These are phyloP conservation scores for Sanguinoderma infundibulare DNA, from an alignment of 1,284 basidiomycete species.

Conservation along the genomic window DNA sequence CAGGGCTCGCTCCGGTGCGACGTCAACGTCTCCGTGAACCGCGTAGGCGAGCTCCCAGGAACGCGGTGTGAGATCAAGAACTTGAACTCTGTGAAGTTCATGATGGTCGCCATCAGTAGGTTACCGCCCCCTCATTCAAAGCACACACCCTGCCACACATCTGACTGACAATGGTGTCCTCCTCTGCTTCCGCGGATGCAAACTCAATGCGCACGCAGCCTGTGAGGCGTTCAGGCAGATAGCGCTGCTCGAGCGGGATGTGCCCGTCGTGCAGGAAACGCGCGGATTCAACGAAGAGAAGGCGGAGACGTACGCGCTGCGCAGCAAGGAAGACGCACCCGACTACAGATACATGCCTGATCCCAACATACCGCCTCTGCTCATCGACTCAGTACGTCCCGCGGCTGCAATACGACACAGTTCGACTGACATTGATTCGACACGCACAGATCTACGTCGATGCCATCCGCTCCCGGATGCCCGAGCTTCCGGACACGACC, in stretches of 20 bases:
- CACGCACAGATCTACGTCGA: constrained; percentile 61
- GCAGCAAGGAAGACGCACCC: constrained; percentile 92
- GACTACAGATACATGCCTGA: constrained; percentile 99
- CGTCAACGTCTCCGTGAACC: constrained; percentile 92
- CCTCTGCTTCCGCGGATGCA: neutral
- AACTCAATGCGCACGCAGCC: constrained; percentile 37
- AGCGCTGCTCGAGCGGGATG: constrained; percentile 53
- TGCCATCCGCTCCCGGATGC: constrained; percentile 60
- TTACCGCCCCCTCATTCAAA: constrained; percentile 23
- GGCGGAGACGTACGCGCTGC: constrained; percentile 81
- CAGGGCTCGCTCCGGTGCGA: constrained; percentile 95
- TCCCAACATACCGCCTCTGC: constrained; percentile 84
- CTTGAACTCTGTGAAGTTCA: constrained; percentile 89
- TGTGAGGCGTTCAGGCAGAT: constrained; percentile 80
- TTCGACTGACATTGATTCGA: neutral
- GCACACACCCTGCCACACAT: neutral
- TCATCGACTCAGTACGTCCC: constrained; percentile 59
- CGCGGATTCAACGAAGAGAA: constrained; percentile 88
- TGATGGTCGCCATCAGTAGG: constrained; percentile 87
- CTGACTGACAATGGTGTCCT: neutral
- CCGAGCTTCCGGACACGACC: constrained; percentile 79
- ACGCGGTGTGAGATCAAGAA: constrained; percentile 98
- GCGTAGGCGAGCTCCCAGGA: constrained; percentile 66
- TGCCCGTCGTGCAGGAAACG: constrained; percentile 80
- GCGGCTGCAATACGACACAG: neutral